Conservation (phyloP, 176 grass and related monocot genomes). For the Puccinellia tenuiflora region DNA sequence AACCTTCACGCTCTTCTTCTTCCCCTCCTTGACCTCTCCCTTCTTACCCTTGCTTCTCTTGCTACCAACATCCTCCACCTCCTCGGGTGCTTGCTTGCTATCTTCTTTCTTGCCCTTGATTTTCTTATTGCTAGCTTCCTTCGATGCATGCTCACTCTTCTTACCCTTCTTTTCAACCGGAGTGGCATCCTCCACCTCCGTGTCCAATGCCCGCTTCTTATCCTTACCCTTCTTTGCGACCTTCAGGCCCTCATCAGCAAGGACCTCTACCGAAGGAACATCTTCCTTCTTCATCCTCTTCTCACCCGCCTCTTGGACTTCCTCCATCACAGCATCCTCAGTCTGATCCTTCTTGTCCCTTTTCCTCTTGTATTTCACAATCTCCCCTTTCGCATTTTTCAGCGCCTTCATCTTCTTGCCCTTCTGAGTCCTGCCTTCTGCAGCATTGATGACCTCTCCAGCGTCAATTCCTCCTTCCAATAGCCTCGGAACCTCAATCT, state of each 20-base stretch:
- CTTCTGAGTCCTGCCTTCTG: neutral
- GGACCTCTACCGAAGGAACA: neutral
- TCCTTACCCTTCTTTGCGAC: constrained; percentile 16
- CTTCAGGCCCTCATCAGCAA: neutral
- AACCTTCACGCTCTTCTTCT: constrained; percentile 26
- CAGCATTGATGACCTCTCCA: constrained; percentile 30
- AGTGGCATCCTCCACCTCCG: neutral
- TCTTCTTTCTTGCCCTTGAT: constrained; percentile 13
- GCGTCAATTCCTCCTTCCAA: constrained; percentile 10
- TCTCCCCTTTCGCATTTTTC: neutral
- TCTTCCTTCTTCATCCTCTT: constrained; percentile 37
- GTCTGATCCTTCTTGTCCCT: constrained; percentile 22
- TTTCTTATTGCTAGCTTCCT: constrained; percentile 18
- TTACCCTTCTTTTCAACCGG: constrained; percentile 16
- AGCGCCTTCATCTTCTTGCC: constrained; percentile 12
- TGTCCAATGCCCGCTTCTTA: constrained; percentile 22
- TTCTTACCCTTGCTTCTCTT: constrained; percentile 18
- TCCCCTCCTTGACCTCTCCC: neutral
- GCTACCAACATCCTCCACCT: neutral
- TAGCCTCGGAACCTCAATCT: constrained; percentile 43
- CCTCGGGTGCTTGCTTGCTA: neutral
- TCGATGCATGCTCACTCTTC: constrained; percentile 12
- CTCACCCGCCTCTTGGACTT: neutral
- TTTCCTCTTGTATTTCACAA: constrained; percentile 33
- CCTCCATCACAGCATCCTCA: constrained; percentile 27